Conservation (phyloP, 352 stramenopile species). For the Globisporangium middletonii region DNA sequence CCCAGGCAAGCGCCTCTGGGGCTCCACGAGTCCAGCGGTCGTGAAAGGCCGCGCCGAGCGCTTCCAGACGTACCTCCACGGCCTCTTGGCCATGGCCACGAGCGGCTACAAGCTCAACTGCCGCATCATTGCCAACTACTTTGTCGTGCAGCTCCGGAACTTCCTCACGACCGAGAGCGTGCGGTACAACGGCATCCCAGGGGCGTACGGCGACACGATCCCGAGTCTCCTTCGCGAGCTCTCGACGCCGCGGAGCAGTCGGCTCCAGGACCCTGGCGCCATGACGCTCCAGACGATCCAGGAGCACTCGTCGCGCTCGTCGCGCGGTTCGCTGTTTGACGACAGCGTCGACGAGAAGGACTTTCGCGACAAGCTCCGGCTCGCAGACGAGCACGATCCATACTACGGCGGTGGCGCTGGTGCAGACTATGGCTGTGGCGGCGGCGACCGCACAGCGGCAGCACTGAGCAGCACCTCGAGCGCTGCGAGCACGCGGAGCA, state of each 20-base stretch:
- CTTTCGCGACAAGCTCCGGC: conserved; percentile 10
- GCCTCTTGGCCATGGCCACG: conserved; percentile 45
- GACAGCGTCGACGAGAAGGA: conserved; percentile 16
- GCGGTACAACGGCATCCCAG: conserved; percentile 33
- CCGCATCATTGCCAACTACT: conserved; percentile 38
- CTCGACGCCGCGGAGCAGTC: conserved; percentile 11
- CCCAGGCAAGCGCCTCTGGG: conserved; percentile 55
- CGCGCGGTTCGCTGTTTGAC: conserved; percentile 15
- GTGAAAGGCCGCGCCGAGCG: conserved; percentile 35
- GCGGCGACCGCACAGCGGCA: not conserved
- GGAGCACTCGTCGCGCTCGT: conserved; percentile 19
- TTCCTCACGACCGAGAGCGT: conserved; percentile 56
- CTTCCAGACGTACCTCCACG: conserved; percentile 54
- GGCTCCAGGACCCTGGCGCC: conserved; percentile 18
- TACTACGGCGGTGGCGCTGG: not conserved
- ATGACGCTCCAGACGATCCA: conserved; percentile 49
- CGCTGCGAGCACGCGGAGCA: not conserved
- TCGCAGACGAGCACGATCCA: conserved; percentile 10
- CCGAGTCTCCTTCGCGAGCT: conserved; percentile 45
- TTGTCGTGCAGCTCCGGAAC: conserved; percentile 44
- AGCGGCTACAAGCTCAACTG: conserved; percentile 50
- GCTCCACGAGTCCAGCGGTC: conserved; percentile 34
- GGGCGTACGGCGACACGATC: conserved; percentile 26
- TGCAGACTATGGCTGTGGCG: not conserved
- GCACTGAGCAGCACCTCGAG: not conserved